These are phyloP conservation scores for Coemansia sp. DNA, from an alignment of 192 early-diverging fungal species.

Conservation along the genomic window DNA sequence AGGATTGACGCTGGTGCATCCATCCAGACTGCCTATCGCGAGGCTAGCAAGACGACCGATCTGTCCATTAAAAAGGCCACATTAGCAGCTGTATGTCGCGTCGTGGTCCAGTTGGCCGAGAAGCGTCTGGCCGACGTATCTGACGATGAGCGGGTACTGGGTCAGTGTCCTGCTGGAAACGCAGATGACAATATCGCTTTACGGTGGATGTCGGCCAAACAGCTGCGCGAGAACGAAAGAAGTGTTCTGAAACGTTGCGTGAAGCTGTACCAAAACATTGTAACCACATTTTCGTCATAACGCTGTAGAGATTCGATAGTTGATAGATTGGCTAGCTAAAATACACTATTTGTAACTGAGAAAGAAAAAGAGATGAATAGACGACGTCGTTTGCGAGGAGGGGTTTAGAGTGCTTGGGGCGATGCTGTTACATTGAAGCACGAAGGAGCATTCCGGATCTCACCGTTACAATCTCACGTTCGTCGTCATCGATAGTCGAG, in stretches of 20 bases:
- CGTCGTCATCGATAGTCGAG: background rate
- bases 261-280: slow-evolving; percentile 32
- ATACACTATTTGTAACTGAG: background rate
- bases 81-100: slow-evolving; percentile 27
- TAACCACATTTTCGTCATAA: slow-evolving; percentile 21
- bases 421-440: background rate
- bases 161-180: slow-evolving; percentile 14
- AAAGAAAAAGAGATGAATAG: background rate
- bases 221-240: slow-evolving; percentile 39
- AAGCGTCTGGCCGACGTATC: slow-evolving; percentile 21
- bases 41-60: slow-evolving; percentile 26
- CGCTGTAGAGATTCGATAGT: too few species aligned
- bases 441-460: background rate
- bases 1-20: slow-evolving; percentile 39
- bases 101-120: slow-evolving; percentile 19
- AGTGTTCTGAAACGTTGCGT: slow-evolving; percentile 26
- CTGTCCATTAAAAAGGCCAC: slow-evolving; percentile 26
- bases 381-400: too few species aligned
- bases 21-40: slow-evolving; percentile 33
- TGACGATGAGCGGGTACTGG: slow-evolving; percentile 15
- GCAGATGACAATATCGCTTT: slow-evolving; percentile 3
- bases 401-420: background rate
- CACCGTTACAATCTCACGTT: background rate
- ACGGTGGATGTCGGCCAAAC: slow-evolving; percentile 42
- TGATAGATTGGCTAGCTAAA: background rate